phyloP scores from a whole-genome alignment of 257 asterid genomes.

The Penstemon barbatus region DNA sequence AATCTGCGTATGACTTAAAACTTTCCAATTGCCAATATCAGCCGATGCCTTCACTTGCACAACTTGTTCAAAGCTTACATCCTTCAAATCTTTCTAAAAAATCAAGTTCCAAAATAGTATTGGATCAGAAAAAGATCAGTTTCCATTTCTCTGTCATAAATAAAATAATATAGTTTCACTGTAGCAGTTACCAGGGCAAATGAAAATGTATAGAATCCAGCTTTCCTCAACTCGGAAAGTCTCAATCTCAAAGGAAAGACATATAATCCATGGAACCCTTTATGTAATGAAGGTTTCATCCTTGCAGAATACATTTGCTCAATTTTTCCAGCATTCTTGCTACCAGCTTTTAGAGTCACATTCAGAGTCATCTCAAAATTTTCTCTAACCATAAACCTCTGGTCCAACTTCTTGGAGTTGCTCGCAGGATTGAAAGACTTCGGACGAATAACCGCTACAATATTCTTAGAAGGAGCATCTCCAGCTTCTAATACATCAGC shows the following conservation, averaged over 20 bases:
- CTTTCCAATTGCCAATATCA: constrained; percentile 45
- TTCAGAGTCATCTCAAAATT: constrained; percentile 40
- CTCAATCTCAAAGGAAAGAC: constrained; percentile 36
- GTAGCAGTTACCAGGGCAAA: constrained; percentile 56
- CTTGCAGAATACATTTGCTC: constrained; percentile 36
- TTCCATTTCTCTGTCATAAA: neutral
- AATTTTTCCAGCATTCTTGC: neutral
- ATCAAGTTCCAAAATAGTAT: constrained; percentile 18
- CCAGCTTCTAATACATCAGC: constrained; percentile 47
- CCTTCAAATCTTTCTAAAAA: constrained; percentile 35
- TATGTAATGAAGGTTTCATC: constrained; percentile 28
- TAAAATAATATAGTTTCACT: neutral
- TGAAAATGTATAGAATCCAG: constrained; percentile 48
- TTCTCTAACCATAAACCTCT: constrained; percentile 46
- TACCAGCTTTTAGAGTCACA: constrained; percentile 22
- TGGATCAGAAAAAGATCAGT: constrained; percentile 24
- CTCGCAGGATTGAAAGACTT: constrained; percentile 30
- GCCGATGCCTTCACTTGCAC: constrained; percentile 47
- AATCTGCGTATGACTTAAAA: constrained; percentile 32
- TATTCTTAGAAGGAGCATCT: constrained; percentile 43
- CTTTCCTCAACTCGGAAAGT: constrained; percentile 39
- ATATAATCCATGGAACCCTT: constrained; percentile 53
- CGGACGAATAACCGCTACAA: constrained; percentile 67
- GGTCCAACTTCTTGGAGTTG: constrained; percentile 43
- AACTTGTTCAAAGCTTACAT: constrained; percentile 31